phyloP scores from a whole-genome alignment of 2,329 filamentous ascomycete species.

The Ceratocystis cacaofunesta region DNA sequence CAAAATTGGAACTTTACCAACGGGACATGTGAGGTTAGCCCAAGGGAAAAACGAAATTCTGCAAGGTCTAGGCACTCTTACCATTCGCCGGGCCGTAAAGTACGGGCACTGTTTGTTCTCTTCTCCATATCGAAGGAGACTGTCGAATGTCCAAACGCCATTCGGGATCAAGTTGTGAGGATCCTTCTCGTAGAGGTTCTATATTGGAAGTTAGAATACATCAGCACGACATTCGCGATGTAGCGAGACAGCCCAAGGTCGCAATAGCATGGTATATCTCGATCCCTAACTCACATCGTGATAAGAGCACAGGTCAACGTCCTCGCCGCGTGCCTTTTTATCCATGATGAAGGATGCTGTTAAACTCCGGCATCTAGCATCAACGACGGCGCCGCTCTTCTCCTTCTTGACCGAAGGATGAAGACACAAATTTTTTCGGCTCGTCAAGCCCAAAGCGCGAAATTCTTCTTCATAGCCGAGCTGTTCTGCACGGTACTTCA shows the following conservation, averaged over 20 bases:
- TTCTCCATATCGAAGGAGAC: constrained; percentile 76
- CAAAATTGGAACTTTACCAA: constrained; percentile 75
- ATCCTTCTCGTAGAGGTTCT: constrained; percentile 88
- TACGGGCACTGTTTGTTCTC: constrained; percentile 95
- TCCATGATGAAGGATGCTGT: constrained; percentile 96
- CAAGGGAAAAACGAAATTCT: constrained; percentile 11
- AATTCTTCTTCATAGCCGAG: constrained; percentile 90
- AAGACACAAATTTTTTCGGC: constrained; percentile 90
- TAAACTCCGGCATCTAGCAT: constrained; percentile 86
- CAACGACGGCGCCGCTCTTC: constrained; percentile 86
- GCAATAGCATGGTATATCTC: not conserved
- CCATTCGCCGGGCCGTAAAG: constrained; percentile 89
- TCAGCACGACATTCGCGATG: not conserved
- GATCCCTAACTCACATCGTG: constrained; percentile 54
- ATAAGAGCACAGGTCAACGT: constrained; percentile 87
- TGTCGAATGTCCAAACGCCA: constrained; percentile 91
- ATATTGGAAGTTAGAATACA: not conserved
- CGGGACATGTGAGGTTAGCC: not conserved
- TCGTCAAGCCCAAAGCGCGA: constrained; percentile 77
- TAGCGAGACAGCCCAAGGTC: too few relatives aligned
- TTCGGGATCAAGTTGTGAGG: constrained; percentile 89
- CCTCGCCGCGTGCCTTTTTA: constrained; percentile 89
- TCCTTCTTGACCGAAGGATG: constrained; percentile 93
- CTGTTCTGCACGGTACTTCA: constrained; percentile 85
- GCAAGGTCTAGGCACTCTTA: constrained; percentile 26